phyloP scores from a whole-genome alignment of 1,284 basidiomycete genomes.

The Ceratobasidium sp. region DNA sequence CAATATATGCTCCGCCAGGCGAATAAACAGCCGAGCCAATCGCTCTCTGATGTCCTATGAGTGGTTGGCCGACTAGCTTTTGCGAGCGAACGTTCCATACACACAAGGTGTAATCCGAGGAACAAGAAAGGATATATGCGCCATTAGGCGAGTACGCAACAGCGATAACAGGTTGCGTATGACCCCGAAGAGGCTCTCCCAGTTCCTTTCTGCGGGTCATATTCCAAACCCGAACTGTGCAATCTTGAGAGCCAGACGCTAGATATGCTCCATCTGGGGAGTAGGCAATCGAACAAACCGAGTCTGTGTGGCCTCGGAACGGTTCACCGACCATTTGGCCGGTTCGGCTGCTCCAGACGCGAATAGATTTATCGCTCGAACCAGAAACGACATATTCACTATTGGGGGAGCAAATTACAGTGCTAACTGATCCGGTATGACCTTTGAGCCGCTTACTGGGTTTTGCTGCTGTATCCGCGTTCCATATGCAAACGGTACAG shows the following conservation, averaged over 20 bases:
- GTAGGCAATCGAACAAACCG: not conserved
- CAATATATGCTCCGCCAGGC: too few species aligned
- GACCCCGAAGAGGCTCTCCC: not conserved
- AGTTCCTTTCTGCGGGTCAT: not conserved
- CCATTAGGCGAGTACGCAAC: conserved; percentile 11
- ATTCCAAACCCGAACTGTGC: conserved; percentile 6
- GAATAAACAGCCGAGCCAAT: too few species aligned
- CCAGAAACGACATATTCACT: conserved; percentile 24
- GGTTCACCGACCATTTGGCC: conserved; percentile 42
- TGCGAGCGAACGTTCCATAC: not conserved
- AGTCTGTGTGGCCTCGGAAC: conserved; percentile 12
- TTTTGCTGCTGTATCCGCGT: conserved; percentile 47
- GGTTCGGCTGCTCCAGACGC: conserved; percentile 50
- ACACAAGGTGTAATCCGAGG: not conserved
- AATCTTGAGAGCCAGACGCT: conserved; percentile 13
- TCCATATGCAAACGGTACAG: conserved; percentile 48
- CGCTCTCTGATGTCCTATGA: not conserved
- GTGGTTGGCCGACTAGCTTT: not conserved
- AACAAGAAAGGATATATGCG: conserved; percentile 4
- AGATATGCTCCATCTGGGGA: not conserved
- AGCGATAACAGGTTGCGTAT: not conserved
- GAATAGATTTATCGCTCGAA: conserved; percentile 23
- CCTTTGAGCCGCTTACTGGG: conserved; percentile 12
- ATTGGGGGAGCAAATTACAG: conserved; percentile 33
- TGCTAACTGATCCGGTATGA: conserved; percentile 16